Evolutionary conservation across 331 rosid genomes (phyloP).

Genomic region (Prunus yedoensis): DNA sequence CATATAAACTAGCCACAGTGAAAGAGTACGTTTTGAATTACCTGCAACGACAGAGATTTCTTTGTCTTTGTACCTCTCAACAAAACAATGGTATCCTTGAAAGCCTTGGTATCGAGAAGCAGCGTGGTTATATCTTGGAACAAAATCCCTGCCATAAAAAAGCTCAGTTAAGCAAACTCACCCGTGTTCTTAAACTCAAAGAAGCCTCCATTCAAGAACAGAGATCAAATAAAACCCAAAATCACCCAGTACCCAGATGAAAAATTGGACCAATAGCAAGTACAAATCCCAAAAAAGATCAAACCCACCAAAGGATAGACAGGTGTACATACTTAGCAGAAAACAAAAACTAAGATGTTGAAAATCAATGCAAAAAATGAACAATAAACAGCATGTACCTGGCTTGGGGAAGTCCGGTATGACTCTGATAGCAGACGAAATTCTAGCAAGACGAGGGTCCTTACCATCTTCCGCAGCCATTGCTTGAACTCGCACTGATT

Average conservation of each 20-base stretch:
- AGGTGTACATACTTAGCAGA: neutral
- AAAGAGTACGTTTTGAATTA: constrained; percentile 22
- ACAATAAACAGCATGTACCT: constrained; percentile 37
- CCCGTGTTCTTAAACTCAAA: neutral
- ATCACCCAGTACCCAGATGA: constrained; percentile 10
- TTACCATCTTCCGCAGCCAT: constrained; percentile 60
- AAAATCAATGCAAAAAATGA: neutral
- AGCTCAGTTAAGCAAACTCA: neutral
- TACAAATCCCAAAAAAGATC: neutral
- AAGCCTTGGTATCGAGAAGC: constrained; percentile 87
- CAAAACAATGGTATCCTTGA: constrained; percentile 89
- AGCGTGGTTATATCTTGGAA: constrained; percentile 93
- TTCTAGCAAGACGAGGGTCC: constrained; percentile 67
- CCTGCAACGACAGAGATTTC: constrained; percentile 91
- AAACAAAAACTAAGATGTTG: neutral
- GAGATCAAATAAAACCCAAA: neutral
- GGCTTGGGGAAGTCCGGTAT: constrained; percentile 94
- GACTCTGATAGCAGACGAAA: constrained; percentile 77
- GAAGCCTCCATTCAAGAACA: neutral
- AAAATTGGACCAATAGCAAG: neutral
- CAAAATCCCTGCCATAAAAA: constrained; percentile 67
- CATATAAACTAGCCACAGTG: neutral
- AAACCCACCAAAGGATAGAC: neutral
- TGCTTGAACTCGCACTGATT: constrained; percentile 27
- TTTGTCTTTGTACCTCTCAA: constrained; percentile 85